These are phyloP conservation scores for Hirsutella rhossiliensis DNA, from an alignment of 2,329 filamentous ascomycete genomes.

Conservation along the genomic window DNA sequence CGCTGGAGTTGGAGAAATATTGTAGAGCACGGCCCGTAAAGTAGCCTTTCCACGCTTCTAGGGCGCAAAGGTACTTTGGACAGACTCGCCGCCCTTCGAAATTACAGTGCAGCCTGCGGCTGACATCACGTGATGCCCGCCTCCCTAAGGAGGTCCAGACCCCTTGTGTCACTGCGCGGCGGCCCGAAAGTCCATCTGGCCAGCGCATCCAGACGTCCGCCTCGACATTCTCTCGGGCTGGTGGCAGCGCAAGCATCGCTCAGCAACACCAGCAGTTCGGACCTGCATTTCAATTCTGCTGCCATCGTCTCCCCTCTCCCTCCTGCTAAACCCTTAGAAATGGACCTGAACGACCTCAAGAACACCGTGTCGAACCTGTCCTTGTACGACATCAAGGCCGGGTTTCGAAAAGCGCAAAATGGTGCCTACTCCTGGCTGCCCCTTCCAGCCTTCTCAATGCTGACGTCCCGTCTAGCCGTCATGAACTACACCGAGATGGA, in stretches of 20 bases:
- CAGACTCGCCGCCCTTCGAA: too few relatives aligned
- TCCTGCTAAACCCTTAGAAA: conserved; percentile 25
- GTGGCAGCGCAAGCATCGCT: neutral
- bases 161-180: neutral
- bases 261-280: neutral
- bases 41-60: too few relatives aligned
- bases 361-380: conserved; percentile 84
- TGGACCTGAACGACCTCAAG: conserved; percentile 80
- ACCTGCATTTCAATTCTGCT: neutral
- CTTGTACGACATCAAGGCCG: conserved; percentile 90
- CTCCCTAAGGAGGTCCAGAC: neutral
- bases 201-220: conserved; percentile 1
- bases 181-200: conserved; percentile 15
- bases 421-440: conserved; percentile 40
- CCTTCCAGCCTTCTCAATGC: conserved; percentile 6
- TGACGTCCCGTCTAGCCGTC: conserved; percentile 50
- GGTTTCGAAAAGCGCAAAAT: conserved; percentile 94
- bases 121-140: neutral
- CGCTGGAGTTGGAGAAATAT: too few relatives aligned
- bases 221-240: neutral
- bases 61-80: too few relatives aligned
- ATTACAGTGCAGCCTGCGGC: too few relatives aligned
- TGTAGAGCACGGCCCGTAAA: too few relatives aligned
- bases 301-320: neutral
- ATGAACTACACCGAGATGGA: conserved; percentile 99